These are phyloP conservation scores for Xylariaceae sp. DNA, from an alignment of 2,329 filamentous ascomycete species.

Conservation along the genomic window DNA sequence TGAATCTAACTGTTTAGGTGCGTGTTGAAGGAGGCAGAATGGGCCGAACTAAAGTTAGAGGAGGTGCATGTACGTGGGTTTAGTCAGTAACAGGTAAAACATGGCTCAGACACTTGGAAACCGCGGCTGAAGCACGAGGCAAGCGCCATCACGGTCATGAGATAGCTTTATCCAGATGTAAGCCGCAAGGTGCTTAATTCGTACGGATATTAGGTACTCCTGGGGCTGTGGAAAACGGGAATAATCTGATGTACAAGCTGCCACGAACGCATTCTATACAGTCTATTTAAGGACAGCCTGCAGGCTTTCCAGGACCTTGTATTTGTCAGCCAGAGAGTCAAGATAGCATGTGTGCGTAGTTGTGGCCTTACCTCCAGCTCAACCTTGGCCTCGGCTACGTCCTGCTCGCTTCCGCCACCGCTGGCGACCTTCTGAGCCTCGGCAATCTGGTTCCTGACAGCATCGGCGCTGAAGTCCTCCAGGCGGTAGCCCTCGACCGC, in stretches of 20 bases:
- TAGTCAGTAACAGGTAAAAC: no score
- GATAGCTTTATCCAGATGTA: no score
- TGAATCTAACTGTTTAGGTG: no score
- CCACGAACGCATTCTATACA: slow-evolving; percentile 33
- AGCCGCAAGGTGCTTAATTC: slow-evolving; percentile 18
- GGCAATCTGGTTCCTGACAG: slow-evolving; percentile 79
- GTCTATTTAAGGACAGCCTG: slow-evolving; percentile 74
- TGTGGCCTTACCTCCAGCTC: slow-evolving; percentile 74
- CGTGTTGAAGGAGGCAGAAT: no score
- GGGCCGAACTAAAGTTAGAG: no score
- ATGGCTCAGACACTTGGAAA: no score
- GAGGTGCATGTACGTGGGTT: no score
- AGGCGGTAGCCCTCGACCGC: slow-evolving; percentile 90
- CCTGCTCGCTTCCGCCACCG: slow-evolving; percentile 89
- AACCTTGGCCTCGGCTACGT: slow-evolving; percentile 98
- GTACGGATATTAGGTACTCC: slow-evolving; percentile 18
- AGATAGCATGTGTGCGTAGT: slow-evolving; percentile 1
- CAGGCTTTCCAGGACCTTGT: slow-evolving; percentile 75
- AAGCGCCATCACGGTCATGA: no score
- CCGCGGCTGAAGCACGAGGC: no score
- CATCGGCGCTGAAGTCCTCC: slow-evolving; percentile 92
- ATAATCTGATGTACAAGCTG: slow-evolving; percentile 31
- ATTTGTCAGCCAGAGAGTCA: slow-evolving; percentile 28
- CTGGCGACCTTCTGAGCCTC: slow-evolving; percentile 93
- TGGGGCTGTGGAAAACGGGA: no score